Base-by-base conservation (phyloP, 129 eudicot genomes). In the Flaveria linearis region DNA sequence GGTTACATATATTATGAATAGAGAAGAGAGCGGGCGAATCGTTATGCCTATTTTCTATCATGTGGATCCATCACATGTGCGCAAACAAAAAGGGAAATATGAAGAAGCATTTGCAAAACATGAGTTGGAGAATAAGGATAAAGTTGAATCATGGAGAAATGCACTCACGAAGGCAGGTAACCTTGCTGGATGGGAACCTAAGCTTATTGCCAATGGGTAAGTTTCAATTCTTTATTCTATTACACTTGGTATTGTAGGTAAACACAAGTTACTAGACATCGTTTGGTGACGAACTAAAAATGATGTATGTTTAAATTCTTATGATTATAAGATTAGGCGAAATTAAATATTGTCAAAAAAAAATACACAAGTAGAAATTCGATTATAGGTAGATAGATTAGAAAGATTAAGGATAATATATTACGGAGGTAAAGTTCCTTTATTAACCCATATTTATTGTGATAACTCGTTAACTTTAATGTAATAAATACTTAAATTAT, bases 11-110 rank as follows among this genome's bases (percentile, higher is more conserved):
- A 63, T 63, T 30, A 63, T 63, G 68, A 14, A 8, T 6, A 63
- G 18, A 10, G 5, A 15, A 12, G 45, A 63, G 42, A 28, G 43
- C 15, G 45, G 46, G 18, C 68, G 6, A 15, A 28, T 28, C 18
- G 68, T 63, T 63, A 14, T 63, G 43, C 68, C 68, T 30, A 30
- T 63, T 14, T 63, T 63, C 68, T 28, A 63, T 63, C 68, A 30
- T 2, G 68, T 63, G 7, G 68, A 63, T 14, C 68, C 68, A 28
- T 63, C 68, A 63, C 12, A 63, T 2, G 68, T 63, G 18, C 17
- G 68, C 10, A 62, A 14, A 14, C 68, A 62, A 62, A 62, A 28
- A 13, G 68, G 68, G 68, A 28, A 62, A 62, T 62, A 62, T 62
- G 5, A 28, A 62, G 43, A 62, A 62, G 68, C 43, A 4, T 62